These are phyloP conservation scores for Penicillium malachiteum DNA, from an alignment of 495 filamentous ascomycete genomes.

Conservation along the genomic window DNA sequence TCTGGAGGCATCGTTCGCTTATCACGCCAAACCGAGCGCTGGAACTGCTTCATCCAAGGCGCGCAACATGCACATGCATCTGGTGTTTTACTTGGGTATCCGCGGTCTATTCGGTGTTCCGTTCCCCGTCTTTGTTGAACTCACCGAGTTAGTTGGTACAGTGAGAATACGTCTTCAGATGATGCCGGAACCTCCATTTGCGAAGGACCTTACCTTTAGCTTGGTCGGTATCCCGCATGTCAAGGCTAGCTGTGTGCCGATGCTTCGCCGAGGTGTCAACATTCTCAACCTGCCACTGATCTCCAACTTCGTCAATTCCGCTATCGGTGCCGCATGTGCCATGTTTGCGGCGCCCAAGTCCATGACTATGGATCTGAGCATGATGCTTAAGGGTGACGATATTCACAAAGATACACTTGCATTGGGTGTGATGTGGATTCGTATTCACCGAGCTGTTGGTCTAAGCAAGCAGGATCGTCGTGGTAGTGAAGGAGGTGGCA, in stretches of 20 bases:
- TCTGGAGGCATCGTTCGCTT: slow-evolving; percentile 88
- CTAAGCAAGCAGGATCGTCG: slow-evolving; percentile 88
- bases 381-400: slow-evolving; percentile 85
- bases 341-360: slow-evolving; percentile 97
- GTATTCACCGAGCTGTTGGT: slow-evolving; percentile 82
- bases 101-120: slow-evolving; percentile 75
- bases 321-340: slow-evolving; percentile 80
- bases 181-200: slow-evolving; percentile 84
- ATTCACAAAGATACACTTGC: slow-evolving; percentile 86
- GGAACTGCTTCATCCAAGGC: slow-evolving; percentile 72
- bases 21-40: slow-evolving; percentile 78
- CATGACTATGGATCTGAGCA: slow-evolving; percentile 86
- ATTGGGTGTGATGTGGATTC: slow-evolving; percentile 84
- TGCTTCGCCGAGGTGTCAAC: slow-evolving; percentile 85
- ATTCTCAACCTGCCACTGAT: slow-evolving; percentile 89
- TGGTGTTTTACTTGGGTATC: slow-evolving; percentile 90
- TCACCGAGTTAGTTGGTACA: slow-evolving; percentile 83
- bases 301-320: slow-evolving; percentile 95
- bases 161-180: slow-evolving; percentile 78
- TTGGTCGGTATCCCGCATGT: slow-evolving; percentile 91
- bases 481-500: slow-evolving; percentile 82
- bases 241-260: slow-evolving; percentile 84
- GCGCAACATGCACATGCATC: slow-evolving; percentile 93
- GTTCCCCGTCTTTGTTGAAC: slow-evolving; percentile 83
- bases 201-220: slow-evolving; percentile 89